Base-by-base conservation (phyloP, 2,329 filamentous ascomycete genomes). In the Cryphonectria nitschkei region DNA sequence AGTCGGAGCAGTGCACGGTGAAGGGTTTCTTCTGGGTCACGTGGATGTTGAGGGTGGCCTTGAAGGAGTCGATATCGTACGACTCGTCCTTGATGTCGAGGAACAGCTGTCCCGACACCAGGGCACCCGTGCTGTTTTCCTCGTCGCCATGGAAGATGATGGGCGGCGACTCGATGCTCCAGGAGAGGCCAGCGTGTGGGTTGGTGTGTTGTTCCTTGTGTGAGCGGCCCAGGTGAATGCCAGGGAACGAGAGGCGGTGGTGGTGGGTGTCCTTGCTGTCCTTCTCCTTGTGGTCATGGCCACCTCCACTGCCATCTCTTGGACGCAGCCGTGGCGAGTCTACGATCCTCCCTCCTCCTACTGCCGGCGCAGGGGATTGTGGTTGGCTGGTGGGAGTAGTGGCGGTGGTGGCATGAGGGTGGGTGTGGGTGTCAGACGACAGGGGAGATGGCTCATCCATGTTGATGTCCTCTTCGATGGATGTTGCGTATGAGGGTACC, bases 1-100 rank as follows among this genome's bases (percentile, higher is more conserved):
- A 98, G 67, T 93, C 91, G 66, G 85, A 80, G 84, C 96, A 99
- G 79, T 97, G 91, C 72, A 87, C 84, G 67, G 89, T 88, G 74
- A 95, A 94, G 0, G 95, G 94, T 75, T 92, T 92, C 86, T 95
- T 97, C 75, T 93, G 93, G 41, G 87, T 88, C 62, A 90, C 88
- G 75, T 89, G 90, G 73, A 92, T 88, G 76, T 88, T 85, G 73
- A 99, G 86, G 69, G 84, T 87, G 81, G 96, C 92, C 65, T 88
- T 86, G 77, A 98, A 92, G 71, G 86, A 89, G 73, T 93, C 89
- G 61, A 98, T 82, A 64, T 93, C 86, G 70, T 92, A 84, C 43
- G 80, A 79, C 8, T 89, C 87, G 68, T 94, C 91, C 73, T 87
- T 87, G 76, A 97, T 88, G 54, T 89, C 85, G 68, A 98, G 82